Base-by-base conservation (phyloP, 345 rosid genomes). In the Cardamine resedifolia region DNA sequence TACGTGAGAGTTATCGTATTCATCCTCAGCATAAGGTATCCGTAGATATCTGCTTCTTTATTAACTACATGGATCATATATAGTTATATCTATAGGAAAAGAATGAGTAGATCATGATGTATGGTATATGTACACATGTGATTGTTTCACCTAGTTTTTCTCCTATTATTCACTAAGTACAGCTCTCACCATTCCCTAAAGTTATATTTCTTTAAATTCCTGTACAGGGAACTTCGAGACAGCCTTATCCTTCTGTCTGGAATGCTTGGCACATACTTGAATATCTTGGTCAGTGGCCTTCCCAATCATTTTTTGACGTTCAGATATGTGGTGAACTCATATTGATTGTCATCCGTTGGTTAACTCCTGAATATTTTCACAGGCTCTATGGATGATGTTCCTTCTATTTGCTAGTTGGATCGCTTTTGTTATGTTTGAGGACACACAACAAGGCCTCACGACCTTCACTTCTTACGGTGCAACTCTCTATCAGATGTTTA, bases 381-480 rank as follows among this genome's bases (percentile, higher is more conserved):
- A 95, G 99, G 99, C 96, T 71, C 80, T 95, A 11, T 79, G 85
- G 88, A 85, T 88, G 75, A 76, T 91, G 76, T 95, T 95, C 82
- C 93, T 95, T 74, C 85, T 95, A 55, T 80, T 95, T 73, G 64
- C 96, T 43, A 91, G 99, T 77, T 95, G 99, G 99, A 68, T 91
- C 74, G 98, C 98, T 18, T 95, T 81, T 79, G 98, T 95, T 57
- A 88, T 90, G 82, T 95, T 95, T 83, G 99, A 95, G 77, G 99
- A 95, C 78, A 95, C 99, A n/a, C 73, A 82, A 45, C 82, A 91
- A 74, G 99, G 99, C 36, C 84, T 78, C 80, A 76, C 71, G 31
- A 14, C 84, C 58, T 95, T 91, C 78, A 86, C 82, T 34, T 90
- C 99, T 58, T 95, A 85, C 55, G 95, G 92, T 63, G 73, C 81